These are phyloP conservation scores for Sclerotinia glacialis DNA, from an alignment of 2,329 filamentous ascomycete genomes.

Conservation along the genomic window DNA sequence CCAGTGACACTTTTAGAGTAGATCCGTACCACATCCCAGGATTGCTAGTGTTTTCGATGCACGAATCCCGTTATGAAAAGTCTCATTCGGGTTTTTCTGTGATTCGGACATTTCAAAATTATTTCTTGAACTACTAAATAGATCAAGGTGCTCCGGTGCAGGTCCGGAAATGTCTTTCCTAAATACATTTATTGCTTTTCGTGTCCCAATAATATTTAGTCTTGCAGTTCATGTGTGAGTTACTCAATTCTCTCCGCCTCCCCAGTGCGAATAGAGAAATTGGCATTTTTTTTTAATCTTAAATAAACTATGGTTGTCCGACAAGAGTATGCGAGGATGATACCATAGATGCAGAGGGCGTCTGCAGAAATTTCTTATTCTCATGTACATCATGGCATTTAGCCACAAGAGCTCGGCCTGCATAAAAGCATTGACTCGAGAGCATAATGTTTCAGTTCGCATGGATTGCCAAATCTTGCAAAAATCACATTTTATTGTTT, in stretches of 20 bases:
- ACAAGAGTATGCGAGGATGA: not conserved
- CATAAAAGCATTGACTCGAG: not conserved
- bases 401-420: not conserved
- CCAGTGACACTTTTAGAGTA: not conserved
- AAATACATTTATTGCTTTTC: constrained; percentile 10
- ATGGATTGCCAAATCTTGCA: not conserved
- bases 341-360: not conserved
- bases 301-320: not conserved
- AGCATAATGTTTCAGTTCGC: not conserved
- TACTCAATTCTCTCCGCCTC: not conserved
- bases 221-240: not conserved
- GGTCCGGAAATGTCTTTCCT: not conserved
- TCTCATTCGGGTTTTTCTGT: not conserved
- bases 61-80: not conserved
- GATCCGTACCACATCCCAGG: constrained; percentile 19
- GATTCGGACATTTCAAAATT: constrained; percentile 4
- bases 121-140: not conserved
- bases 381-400: not conserved
- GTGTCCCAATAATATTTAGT: not conserved
- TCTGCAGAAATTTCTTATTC: not conserved
- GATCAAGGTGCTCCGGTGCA: not conserved
- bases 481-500: not conserved
- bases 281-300: not conserved
- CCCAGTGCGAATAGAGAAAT: not conserved
- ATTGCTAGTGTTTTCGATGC: constrained; percentile 16